These are phyloP conservation scores for Euphorbia lathyris DNA, from an alignment of 345 rosid genomes.

Conservation along the genomic window DNA sequence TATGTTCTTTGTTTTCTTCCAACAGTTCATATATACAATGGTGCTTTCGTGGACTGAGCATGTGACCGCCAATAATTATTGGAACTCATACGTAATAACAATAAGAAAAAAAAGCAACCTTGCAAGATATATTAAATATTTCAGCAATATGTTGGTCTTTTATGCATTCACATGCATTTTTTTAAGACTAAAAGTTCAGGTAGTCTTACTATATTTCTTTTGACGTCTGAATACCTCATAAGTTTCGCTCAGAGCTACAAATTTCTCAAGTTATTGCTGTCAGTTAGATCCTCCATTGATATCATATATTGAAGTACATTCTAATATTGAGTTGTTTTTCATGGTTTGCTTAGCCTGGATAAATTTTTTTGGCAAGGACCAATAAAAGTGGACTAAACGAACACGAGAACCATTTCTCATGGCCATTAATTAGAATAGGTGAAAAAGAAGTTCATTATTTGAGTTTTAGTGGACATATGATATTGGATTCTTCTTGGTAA, in stretches of 20 bases:
- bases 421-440: background rate
- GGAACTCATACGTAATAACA: background rate
- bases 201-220: background rate
- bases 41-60: too few relatives aligned
- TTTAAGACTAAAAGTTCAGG: background rate
- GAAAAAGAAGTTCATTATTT: background rate
- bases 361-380: background rate
- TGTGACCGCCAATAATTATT: background rate
- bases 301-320: background rate
- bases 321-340: background rate
- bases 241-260: background rate
- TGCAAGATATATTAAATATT: background rate
- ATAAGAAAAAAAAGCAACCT: background rate
- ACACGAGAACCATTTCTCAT: background rate
- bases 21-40: background rate
- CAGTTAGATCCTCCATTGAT: slow-evolving; percentile 2
- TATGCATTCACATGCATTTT: background rate
- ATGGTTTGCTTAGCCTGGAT: background rate
- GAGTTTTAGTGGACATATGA: background rate
- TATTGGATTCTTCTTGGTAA: background rate
- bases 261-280: background rate
- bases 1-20: background rate
- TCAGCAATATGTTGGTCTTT: background rate
- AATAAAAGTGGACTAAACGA: background rate
- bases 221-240: background rate